A percentile compares a stretch with the other conserved stretches of the same genome.
Conservation (phyloP, 768 basidiomycete genomes). For the Lanmaoa pseudosensibilis region DNA sequence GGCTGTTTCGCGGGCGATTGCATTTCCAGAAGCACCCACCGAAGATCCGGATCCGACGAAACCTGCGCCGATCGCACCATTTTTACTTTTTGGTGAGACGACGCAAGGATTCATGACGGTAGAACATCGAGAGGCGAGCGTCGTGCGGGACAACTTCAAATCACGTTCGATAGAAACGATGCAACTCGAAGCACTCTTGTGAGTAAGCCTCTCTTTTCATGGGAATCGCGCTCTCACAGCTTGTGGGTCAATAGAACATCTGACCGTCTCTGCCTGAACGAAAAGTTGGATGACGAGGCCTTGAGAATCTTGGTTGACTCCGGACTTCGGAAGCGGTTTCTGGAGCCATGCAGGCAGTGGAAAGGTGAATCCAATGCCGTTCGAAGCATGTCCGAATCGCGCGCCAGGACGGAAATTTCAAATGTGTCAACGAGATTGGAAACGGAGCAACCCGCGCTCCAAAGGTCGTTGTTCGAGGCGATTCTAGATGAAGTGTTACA, state of each 20-base stretch:
- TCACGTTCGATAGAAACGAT: no score
- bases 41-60: no score
- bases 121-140: no score
- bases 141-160: no score
- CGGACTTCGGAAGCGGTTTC: constrained; percentile 34
- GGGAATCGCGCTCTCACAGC: background rate
- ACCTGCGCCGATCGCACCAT: no score
- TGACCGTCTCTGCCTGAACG: constrained; percentile 27
- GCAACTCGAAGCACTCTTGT: no score
- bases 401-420: background rate
- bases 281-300: constrained; percentile 23
- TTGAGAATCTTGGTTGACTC: constrained; percentile 27
- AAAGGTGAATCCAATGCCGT: constrained; percentile 11
- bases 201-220: constrained; percentile 8
- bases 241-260: constrained; percentile 13
- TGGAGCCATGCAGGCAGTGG: constrained; percentile 24
- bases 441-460: constrained; percentile 6
- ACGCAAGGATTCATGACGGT: no score
- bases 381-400: background rate
- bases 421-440: background rate
- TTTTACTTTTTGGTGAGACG: no score
- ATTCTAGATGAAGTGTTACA: constrained; percentile 21
- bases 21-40: no score
- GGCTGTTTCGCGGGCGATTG: no score
- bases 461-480: constrained; percentile 26